These are phyloP conservation scores for Gamsiella multidivaricata DNA, from an alignment of 192 early-diverging fungal species.

Conservation along the genomic window DNA sequence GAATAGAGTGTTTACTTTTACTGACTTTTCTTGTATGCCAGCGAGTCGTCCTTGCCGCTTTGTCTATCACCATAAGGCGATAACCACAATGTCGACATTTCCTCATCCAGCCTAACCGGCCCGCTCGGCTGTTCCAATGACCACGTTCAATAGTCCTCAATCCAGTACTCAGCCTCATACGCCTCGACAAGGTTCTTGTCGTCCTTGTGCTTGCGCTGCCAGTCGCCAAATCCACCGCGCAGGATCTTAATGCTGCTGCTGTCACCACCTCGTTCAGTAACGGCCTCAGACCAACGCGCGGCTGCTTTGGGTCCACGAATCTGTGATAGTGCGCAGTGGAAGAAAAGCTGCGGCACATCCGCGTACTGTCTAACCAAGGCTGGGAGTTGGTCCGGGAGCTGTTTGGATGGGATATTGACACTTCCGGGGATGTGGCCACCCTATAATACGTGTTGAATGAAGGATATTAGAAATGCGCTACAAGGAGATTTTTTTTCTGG, in stretches of 20 bases:
- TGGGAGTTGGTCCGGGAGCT: conserved; percentile 62
- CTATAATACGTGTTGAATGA: conserved; percentile 28
- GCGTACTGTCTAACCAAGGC: conserved; percentile 63
- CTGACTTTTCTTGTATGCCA: too few species aligned
- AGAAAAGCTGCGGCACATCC: conserved; percentile 74
- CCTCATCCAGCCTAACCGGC: neutral
- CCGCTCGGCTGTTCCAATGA: neutral
- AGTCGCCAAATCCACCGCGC: conserved; percentile 72
- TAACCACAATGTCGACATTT: too few species aligned
- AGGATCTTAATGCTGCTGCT: conserved; percentile 64
- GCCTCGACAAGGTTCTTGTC: conserved; percentile 70
- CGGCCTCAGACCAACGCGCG: conserved; percentile 65
- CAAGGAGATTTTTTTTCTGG: neutral
- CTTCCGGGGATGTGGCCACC: conserved; percentile 85
- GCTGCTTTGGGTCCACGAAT: conserved; percentile 82
- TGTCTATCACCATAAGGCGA: too few species aligned
- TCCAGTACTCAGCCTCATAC: conserved; percentile 65
- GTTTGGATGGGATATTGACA: conserved; percentile 77
- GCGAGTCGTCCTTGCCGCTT: too few species aligned
- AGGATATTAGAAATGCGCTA: neutral
- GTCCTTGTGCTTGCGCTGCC: conserved; percentile 66
- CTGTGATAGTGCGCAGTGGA: conserved; percentile 92
- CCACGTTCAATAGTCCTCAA: conserved; percentile 22
- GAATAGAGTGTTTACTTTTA: too few species aligned
- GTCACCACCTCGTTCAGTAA: conserved; percentile 23